Conservation (phyloP, 176 grass and related monocot genomes). For the Ensete ventricosum region DNA sequence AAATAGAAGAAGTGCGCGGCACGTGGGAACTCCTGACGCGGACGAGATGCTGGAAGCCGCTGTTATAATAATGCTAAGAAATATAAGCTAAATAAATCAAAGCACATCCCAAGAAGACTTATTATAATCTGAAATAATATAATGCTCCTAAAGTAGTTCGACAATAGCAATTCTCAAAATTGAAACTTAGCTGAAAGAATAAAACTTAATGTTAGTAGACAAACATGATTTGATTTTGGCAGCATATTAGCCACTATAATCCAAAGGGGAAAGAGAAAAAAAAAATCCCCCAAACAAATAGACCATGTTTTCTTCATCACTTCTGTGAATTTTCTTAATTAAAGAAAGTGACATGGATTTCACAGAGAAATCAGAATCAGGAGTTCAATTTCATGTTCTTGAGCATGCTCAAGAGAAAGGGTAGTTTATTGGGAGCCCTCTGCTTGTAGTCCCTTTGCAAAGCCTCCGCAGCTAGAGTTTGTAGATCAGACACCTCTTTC, state of each 20-base stretch:
- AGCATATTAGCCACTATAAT: background rate
- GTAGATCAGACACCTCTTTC: constrained; percentile 67
- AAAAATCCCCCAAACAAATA: background rate
- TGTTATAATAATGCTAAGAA: too few species aligned
- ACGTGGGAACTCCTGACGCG: too few species aligned
- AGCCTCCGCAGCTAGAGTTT: constrained; percentile 63
- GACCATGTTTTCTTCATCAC: background rate
- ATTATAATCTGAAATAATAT: too few species aligned
- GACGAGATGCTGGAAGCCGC: too few species aligned
- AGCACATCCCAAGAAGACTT: too few species aligned
- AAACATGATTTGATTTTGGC: too few species aligned
- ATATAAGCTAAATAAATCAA: too few species aligned
- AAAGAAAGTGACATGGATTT: background rate
- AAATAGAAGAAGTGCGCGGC: too few species aligned
- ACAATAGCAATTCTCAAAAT: too few species aligned
- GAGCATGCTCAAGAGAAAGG: constrained; percentile 54
- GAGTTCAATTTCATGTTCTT: constrained; percentile 78
- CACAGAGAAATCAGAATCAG: constrained; percentile 10
- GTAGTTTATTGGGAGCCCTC: constrained; percentile 47
- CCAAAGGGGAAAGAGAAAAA: background rate
- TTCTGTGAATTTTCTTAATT: background rate
- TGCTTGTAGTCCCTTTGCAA: constrained; percentile 69
- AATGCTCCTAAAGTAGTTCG: too few species aligned
- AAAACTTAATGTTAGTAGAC: too few species aligned
- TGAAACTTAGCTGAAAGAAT: too few species aligned